Evolutionary conservation across 139 green algal species (phyloP), one percentile per base, ranked within the genome.

Genomic region (Auxenochlorella pyrenoidosa): DNA sequence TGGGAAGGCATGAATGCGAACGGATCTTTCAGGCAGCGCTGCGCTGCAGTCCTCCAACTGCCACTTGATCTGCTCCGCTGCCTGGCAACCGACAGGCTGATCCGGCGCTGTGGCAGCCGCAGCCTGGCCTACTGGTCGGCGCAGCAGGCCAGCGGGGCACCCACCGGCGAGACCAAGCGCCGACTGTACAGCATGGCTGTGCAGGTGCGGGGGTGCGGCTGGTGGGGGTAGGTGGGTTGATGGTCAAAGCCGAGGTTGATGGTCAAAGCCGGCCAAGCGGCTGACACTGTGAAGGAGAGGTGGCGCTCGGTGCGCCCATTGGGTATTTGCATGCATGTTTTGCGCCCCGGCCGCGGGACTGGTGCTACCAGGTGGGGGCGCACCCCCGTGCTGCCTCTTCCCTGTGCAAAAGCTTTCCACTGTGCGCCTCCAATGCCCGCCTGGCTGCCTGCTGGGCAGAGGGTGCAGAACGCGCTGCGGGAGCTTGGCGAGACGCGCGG

Each of bases 91-190:
- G 15, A 19, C 81, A 86, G 65, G 63, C 63, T 76, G 30, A 77
- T 76, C 63, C 28, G 34, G 63, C 81, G 63, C 30, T 86, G 81
- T 41, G 41, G 51, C 40, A 44, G 4, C 63, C 60, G 63, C 40
- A 77, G 63, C 63, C 60, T 43, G 63, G 58, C 8, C 30, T 86
- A 65, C 81, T 86, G 81, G 81, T 44, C 65, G 41, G 81, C 30
- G 63, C 65, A 86, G 63, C 79, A 72, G 58, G 79, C 79, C 1
- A 58, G 71, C 24, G n/a, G 34, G 34, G 85, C 85, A 2, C 85
- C 85, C 16, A 32, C 26, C 1, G 28, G 32, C 0, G 43, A 30
- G 5, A 77, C 60, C 63, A 77, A 65, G 63, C 41, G 63, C 15
- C 16, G 19, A 5, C 32, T 86, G 81, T 60, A 86, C 30, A 15